Conservation (phyloP, 805 yeast genomes). For the Teunomyces pallodes region DNA sequence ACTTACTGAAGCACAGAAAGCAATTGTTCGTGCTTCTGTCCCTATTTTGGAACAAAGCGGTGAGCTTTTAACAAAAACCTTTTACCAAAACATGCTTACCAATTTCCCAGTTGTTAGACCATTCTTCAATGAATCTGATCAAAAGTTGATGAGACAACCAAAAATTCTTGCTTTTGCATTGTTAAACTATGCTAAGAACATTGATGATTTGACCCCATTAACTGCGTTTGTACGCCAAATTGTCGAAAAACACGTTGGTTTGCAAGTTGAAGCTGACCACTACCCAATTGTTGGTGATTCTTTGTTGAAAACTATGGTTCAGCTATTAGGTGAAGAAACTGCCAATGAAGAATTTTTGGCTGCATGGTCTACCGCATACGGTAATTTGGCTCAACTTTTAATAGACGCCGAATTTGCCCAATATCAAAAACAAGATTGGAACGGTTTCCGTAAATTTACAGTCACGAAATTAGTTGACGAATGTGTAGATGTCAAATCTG, state of each 20-base stretch:
- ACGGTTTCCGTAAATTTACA: conserved; percentile 53
- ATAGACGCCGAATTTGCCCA: conserved; percentile 52
- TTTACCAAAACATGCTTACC: conserved; percentile 55
- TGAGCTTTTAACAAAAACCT: conserved; percentile 48
- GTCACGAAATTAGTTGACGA: conserved; percentile 45
- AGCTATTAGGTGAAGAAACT: conserved; percentile 52
- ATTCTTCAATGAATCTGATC: conserved; percentile 62
- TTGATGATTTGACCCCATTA: conserved; percentile 56
- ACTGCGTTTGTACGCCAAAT: conserved; percentile 55
- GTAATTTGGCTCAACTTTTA: conserved; percentile 57
- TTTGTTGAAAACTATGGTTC: conserved; percentile 52
- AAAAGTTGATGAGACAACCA: conserved; percentile 55
- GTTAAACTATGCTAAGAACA: conserved; percentile 58
- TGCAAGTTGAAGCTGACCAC: conserved; percentile 61
- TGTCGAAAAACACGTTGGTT: conserved; percentile 64
- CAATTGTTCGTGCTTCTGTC: conserved; percentile 43
- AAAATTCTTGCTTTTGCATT: conserved; percentile 61
- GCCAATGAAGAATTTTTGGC: conserved; percentile 58
- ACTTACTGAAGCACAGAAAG: conserved; percentile 29
- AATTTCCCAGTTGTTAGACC: conserved; percentile 53
- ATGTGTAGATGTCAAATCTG: conserved; percentile 46
- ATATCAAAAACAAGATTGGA: conserved; percentile 50
- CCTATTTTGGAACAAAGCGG: conserved; percentile 60
- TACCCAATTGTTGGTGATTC: conserved; percentile 63
- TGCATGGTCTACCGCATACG: conserved; percentile 69